These are phyloP conservation scores for Rhynchosporium secalis DNA, from an alignment of 2,329 filamentous ascomycete genomes.

Conservation along the genomic window DNA sequence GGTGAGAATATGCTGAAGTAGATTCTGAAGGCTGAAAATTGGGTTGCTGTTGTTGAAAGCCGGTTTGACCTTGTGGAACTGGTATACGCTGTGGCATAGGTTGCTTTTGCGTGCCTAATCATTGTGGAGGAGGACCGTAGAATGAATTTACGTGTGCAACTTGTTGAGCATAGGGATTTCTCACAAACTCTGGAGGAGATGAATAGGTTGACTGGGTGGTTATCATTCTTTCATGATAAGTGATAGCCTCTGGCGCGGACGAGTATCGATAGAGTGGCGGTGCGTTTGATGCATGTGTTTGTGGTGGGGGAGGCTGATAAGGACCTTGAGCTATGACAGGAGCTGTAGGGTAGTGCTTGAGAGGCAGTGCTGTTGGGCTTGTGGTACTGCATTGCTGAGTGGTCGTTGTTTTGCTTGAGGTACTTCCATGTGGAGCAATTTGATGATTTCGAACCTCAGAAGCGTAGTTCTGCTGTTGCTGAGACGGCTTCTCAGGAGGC, in stretches of 20 bases:
- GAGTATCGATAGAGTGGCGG: background rate
- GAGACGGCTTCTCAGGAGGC: background rate
- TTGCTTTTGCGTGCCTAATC: background rate
- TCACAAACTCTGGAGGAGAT: background rate
- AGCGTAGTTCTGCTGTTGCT: background rate
- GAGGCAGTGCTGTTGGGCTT: background rate
- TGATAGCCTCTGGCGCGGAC: background rate
- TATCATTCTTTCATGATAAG: background rate
- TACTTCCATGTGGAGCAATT: background rate
- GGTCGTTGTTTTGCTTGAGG: background rate
- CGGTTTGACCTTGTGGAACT: background rate
- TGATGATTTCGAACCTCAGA: background rate
- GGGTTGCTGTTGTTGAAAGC: background rate
- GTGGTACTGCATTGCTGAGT: background rate
- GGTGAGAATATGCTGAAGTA: background rate
- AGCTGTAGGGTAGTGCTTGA: background rate
- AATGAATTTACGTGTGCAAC: slow-evolving; percentile 8
- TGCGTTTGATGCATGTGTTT: background rate
- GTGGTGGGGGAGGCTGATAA: background rate
- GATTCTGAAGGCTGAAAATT: background rate
- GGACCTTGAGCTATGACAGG: background rate
- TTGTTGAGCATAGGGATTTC: slow-evolving; percentile 8
- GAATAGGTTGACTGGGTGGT: background rate
- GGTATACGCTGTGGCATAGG: background rate
- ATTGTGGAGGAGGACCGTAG: slow-evolving; percentile 2